phyloP scores from a whole-genome alignment of 257 asterid species.

The Haberlea rhodopensis region DNA sequence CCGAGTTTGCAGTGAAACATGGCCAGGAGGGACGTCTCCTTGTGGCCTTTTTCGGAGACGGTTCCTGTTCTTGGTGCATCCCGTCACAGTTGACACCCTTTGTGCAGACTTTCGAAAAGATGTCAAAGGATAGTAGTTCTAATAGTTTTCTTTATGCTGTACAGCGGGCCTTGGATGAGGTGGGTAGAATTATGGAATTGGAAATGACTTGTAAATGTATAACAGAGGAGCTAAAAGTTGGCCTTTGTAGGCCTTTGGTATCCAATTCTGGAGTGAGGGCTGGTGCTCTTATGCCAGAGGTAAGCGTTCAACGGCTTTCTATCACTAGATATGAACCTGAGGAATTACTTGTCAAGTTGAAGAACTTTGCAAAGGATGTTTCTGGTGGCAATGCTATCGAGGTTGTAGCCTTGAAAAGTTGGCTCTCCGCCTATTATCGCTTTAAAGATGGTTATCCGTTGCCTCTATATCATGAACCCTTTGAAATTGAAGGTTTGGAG shows the following conservation, averaged over 20 bases:
- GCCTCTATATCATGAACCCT: constrained; percentile 39
- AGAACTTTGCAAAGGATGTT: constrained; percentile 31
- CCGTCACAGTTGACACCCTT: constrained; percentile 45
- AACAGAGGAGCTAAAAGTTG: constrained; percentile 27
- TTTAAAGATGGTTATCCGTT: constrained; percentile 36
- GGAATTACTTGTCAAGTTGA: constrained; percentile 35
- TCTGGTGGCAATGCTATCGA: too few species aligned
- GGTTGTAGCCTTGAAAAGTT: constrained; percentile 42
- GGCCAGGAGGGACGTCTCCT: too few species aligned
- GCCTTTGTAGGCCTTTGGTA: constrained; percentile 33
- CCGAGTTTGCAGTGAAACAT: too few species aligned
- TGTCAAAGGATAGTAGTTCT: constrained; percentile 41
- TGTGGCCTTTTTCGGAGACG: too few species aligned
- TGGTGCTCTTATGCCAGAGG: constrained; percentile 39
- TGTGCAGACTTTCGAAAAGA: constrained; percentile 35
- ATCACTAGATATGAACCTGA: constrained; percentile 36
- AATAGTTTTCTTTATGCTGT: too few species aligned
- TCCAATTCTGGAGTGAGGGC: constrained; percentile 47
- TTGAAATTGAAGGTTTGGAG: constrained; percentile 61
- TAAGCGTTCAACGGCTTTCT: constrained; percentile 35
- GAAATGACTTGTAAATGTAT: constrained; percentile 45
- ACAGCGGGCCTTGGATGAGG: constrained; percentile 38
- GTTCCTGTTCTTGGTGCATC: constrained; percentile 54
- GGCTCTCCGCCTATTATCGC: constrained; percentile 52
- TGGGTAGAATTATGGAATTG: constrained; percentile 35